A percentile compares a stretch with the other conserved stretches of the same genome.
Conservation (phyloP, 257 asterid species). For the Ilex asprella region DNA sequence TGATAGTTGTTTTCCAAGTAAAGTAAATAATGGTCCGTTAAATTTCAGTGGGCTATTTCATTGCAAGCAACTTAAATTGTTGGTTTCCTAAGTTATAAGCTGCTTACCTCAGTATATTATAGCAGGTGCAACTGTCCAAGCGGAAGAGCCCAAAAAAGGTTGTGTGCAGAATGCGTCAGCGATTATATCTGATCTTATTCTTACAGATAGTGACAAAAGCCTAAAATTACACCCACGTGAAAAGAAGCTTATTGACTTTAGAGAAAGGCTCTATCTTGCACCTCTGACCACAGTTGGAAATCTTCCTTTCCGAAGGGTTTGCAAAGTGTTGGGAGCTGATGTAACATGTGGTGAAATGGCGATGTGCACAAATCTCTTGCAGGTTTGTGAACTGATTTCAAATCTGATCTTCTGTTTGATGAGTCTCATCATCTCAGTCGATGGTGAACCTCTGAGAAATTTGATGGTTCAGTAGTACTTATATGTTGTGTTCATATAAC, state of each 20-base stretch:
- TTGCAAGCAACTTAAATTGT: slow-evolving; percentile 5
- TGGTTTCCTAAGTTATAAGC: slow-evolving; percentile 1
- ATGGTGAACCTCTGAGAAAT: too few species aligned
- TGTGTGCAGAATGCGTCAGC: slow-evolving; percentile 21
- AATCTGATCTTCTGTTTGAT: too few species aligned
- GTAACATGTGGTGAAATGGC: slow-evolving; percentile 99
- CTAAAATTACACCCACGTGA: slow-evolving; percentile 77
- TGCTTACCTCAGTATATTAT: slow-evolving; percentile 11
- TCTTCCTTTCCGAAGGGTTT: slow-evolving; percentile 83
- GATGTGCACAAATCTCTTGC: slow-evolving; percentile 92
- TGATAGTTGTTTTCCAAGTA: slow-evolving; percentile 25
- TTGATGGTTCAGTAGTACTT: too few species aligned
- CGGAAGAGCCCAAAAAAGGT: slow-evolving; percentile 22
- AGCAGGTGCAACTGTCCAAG: slow-evolving; percentile 31
- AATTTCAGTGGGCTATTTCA: not conserved
- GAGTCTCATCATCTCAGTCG: too few species aligned
- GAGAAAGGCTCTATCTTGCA: slow-evolving; percentile 87
- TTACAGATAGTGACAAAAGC: slow-evolving; percentile 59
- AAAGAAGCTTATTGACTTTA: slow-evolving; percentile 80
- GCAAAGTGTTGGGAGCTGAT: slow-evolving; percentile 95
- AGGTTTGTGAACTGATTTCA: slow-evolving; percentile 33
- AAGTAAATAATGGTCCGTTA: slow-evolving; percentile 38
- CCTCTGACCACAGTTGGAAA: slow-evolving; percentile 95
- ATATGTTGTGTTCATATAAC: too few species aligned
- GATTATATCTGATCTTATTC: slow-evolving; percentile 15